Percentiles rank a stretch among this genome's conserved stretches.
These are phyloP conservation scores for Sphaerobolus stellatus DNA, from an alignment of 1,284 basidiomycete genomes.

Conservation along the genomic window DNA sequence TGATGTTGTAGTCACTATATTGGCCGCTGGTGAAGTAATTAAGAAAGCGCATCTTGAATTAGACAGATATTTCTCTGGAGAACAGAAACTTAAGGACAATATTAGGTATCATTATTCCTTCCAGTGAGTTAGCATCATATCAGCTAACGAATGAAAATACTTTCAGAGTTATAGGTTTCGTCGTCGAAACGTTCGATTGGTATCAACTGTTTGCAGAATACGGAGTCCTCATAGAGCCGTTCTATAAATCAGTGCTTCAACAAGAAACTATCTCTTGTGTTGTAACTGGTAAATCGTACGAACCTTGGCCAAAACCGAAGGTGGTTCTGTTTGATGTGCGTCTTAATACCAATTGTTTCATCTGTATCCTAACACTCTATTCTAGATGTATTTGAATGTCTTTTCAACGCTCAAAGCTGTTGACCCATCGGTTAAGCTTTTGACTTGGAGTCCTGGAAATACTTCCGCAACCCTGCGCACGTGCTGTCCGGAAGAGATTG, in stretches of 20 bases:
- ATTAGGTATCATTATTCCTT: neutral
- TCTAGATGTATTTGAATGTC: too few species aligned
- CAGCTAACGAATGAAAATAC: neutral
- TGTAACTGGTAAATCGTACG: neutral
- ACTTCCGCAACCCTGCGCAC: neutral
- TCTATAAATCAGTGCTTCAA: neutral
- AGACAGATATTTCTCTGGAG: neutral
- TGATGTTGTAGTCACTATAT: constrained; percentile 2
- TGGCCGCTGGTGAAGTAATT: neutral
- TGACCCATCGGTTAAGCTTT: too few species aligned
- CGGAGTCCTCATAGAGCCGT: neutral
- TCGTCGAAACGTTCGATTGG: neutral
- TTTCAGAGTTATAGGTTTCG: neutral
- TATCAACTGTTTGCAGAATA: neutral
- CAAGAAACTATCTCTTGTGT: neutral
- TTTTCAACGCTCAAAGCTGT: too few species aligned
- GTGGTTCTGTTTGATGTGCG: too few species aligned
- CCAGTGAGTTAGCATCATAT: neutral
- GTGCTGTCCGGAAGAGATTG: neutral
- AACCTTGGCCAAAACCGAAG: too few species aligned
- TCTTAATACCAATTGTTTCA: too few species aligned
- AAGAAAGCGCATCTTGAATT: neutral
- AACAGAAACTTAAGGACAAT: neutral
- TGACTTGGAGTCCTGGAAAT: neutral
- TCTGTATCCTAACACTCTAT: too few species aligned